These are phyloP conservation scores for Monilinia vaccinii-corymbosi DNA, from an alignment of 2,329 filamentous ascomycete genomes.

Conservation along the genomic window DNA sequence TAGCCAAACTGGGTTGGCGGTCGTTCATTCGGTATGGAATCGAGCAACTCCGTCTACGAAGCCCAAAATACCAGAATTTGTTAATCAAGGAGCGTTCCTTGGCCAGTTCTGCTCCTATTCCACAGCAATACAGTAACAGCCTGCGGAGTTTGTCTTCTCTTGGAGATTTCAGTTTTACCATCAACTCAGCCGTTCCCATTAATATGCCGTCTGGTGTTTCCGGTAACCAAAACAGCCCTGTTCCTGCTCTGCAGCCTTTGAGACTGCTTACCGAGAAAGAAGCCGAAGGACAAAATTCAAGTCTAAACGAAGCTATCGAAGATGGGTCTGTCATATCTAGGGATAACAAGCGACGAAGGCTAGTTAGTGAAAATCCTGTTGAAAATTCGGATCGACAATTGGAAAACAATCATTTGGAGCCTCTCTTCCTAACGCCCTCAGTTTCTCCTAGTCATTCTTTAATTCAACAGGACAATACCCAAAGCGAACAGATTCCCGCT, in stretches of 20 bases:
- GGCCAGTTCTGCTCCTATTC: background rate
- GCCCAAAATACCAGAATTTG: constrained; percentile 37
- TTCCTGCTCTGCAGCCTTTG: background rate
- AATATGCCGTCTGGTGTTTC: background rate
- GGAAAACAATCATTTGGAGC: background rate
- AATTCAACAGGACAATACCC: background rate
- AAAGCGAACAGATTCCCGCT: background rate
- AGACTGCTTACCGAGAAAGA: background rate
- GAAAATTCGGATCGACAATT: background rate
- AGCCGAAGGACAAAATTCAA: background rate
- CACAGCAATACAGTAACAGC: background rate
- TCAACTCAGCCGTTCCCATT: constrained; percentile 6
- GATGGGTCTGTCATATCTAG: background rate
- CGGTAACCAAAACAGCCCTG: background rate
- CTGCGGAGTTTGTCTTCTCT: background rate
- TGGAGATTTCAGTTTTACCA: constrained; percentile 3
- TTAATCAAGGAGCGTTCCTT: background rate
- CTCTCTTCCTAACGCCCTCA: background rate
- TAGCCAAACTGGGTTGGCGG: constrained; percentile 20
- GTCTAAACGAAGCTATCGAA: background rate
- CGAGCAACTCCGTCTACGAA: constrained; percentile 42
- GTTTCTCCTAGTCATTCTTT: background rate
- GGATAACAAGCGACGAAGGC: background rate
- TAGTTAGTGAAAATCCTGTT: background rate
- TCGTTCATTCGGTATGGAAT: constrained; percentile 46